Evolutionary conservation across 371 early-diverging fungal species (phyloP).

Genomic region (Mucor mucedo): DNA sequence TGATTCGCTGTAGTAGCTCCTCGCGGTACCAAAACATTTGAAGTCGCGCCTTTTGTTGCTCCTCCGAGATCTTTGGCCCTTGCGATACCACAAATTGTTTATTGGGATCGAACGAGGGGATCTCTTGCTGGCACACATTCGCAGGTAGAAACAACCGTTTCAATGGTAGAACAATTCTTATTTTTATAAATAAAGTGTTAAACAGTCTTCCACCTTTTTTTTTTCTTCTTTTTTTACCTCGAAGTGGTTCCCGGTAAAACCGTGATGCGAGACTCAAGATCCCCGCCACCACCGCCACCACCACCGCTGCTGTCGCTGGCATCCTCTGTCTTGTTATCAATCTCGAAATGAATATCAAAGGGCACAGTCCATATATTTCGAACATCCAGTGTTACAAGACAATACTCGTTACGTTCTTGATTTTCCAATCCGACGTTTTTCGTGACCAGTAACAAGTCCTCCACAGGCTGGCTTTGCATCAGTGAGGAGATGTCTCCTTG

Average conservation of each 20-base stretch:
- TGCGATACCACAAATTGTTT: constrained; percentile 81
- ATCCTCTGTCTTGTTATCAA: constrained; percentile 39
- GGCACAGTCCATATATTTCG: constrained; percentile 75
- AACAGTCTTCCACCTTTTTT: background rate
- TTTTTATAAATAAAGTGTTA: constrained; percentile 41
- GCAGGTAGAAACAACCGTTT: constrained; percentile 64
- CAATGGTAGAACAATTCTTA: constrained; percentile 77
- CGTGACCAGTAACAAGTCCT: constrained; percentile 16
- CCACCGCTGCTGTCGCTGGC: background rate
- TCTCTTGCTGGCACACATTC: constrained; percentile 52
- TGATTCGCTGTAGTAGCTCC: constrained; percentile 61
- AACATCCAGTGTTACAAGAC: constrained; percentile 80
- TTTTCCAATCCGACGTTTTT: constrained; percentile 15
- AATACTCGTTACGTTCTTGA: constrained; percentile 62
- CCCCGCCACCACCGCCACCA: constrained; percentile 1
- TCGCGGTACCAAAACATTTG: constrained; percentile 83
- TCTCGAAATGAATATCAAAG: constrained; percentile 65
- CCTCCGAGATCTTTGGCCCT: constrained; percentile 45
- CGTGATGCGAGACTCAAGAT: constrained; percentile 26
- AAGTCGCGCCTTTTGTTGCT: constrained; percentile 62
- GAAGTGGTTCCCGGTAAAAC: constrained; percentile 46
- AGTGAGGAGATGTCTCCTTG: background rate
- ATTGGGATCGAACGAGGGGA: constrained; percentile 74
- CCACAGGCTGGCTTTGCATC: constrained; percentile 10
- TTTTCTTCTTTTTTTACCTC: constrained; percentile 19